Evolutionary conservation across 1,139 yeast genomes (phyloP), one percentile per base, ranked within the genome.

Genomic region (Blastobotrys capitulatus): DNA sequence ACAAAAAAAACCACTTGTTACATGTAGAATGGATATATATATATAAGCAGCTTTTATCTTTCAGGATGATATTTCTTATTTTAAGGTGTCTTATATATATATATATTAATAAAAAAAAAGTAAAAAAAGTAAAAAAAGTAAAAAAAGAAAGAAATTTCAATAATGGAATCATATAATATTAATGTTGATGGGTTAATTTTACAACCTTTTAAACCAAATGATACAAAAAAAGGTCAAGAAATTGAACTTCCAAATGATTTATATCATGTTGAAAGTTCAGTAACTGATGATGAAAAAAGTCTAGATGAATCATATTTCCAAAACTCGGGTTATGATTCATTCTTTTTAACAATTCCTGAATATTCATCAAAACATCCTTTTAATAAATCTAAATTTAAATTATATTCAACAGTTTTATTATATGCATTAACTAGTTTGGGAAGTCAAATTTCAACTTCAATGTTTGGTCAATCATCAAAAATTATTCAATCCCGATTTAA

Each of bases 371-470:
- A 42, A 20, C 50, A 47, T 31, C 50, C 50, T 12, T 42, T 31
- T 40, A 42, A 42, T 25, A 26, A 40, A 40, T 8, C 36, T 20
- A 20, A 18, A 6, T 31, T 7, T 15, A 44, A 42, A 16, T 40
- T 46, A 19, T 31, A 16, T 7, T 18, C 26, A 2, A 48, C 44
- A 8, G 54, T 54, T 1, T 22, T 43, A 1, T 32, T 53, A 8
- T 55, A 55, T 32, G 57, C 57, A 10, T 39, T 55, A 16, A 44
- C 57, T 4, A 51, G 57, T 2, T 36, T 53, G 2, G 58, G 58
- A 2, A 49, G 57, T 2, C 57, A 55, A 32, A 40, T 42, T 15
- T 38, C 52, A 16, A 44, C 53, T 2, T 38, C 54, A 12, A 49
- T 52, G 46, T 52, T 53, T 41, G 53, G 50, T 2, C 55, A 53